A percentile compares a stretch with the other conserved stretches of the same genome.
Evolutionary conservation across 1,284 basidiomycete genomes (phyloP).

Genomic region (Jaminaea rosea): DNA sequence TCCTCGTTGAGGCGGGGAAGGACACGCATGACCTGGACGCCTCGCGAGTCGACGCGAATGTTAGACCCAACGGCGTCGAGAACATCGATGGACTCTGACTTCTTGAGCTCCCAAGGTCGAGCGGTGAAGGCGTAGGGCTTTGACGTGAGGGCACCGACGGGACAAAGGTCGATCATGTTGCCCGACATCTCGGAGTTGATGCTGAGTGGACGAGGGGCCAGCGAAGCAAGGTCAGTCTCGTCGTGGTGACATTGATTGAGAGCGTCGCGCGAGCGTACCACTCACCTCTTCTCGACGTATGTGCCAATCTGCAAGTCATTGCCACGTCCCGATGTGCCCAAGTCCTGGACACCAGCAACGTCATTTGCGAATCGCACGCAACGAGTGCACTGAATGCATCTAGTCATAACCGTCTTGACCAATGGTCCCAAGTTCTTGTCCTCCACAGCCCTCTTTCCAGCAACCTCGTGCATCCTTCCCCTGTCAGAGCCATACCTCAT

Average conservation of each 20-base stretch:
- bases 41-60: slow-evolving; percentile 91
- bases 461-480: slow-evolving; percentile 92
- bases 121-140: slow-evolving; percentile 97
- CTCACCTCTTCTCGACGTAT: slow-evolving; percentile 93
- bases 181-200: slow-evolving; percentile 97
- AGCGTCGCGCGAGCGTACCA: too few species aligned
- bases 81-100: slow-evolving; percentile 95
- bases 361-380: slow-evolving; percentile 99
- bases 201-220: too few species aligned
- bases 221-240: too few species aligned
- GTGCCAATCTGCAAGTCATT: slow-evolving; percentile 98
- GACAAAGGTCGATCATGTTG: slow-evolving; percentile 91
- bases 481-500: slow-evolving; percentile 99
- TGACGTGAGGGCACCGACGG: slow-evolving; percentile 90
- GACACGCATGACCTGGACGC: slow-evolving; percentile 92
- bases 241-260: too few species aligned
- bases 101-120: slow-evolving; percentile 96
- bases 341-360: slow-evolving; percentile 93
- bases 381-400: slow-evolving; percentile 98
- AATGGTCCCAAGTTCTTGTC: slow-evolving; percentile 97
- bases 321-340: slow-evolving; percentile 92
- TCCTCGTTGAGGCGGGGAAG: slow-evolving; percentile 95
- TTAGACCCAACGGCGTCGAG: slow-evolving; percentile 96
- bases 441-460: slow-evolving; percentile 94
- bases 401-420: slow-evolving; percentile 98